Conservation (phyloP, 164 flowering plant genomes). For the Malania oleifera region DNA sequence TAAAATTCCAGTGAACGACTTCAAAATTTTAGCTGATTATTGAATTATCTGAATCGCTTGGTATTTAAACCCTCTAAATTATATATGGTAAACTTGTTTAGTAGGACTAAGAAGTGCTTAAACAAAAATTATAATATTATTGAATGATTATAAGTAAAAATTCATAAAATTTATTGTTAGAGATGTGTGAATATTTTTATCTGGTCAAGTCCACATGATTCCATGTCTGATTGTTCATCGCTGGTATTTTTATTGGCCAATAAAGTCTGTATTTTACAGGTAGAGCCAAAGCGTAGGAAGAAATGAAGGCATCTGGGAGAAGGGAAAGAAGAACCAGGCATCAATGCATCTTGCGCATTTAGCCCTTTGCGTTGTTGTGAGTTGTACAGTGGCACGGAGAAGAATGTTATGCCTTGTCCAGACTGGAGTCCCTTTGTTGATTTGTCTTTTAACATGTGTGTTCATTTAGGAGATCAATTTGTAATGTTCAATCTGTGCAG, state of each 20-base stretch:
- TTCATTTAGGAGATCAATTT: not conserved
- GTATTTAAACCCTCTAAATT: too few relatives aligned
- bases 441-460: constrained; percentile 4
- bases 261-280: constrained; percentile 22
- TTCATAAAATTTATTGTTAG: too few relatives aligned
- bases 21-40: too few relatives aligned
- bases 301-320: constrained; percentile 22
- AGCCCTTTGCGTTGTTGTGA: constrained; percentile 3
- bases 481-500: not conserved
- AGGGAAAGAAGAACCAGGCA: not conserved
- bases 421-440: not conserved
- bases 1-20: too few relatives aligned
- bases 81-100: too few relatives aligned
- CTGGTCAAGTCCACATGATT: too few relatives aligned
- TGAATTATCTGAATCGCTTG: too few relatives aligned
- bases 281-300: constrained; percentile 52
- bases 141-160: too few relatives aligned
- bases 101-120: too few relatives aligned
- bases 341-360: constrained; percentile 4
- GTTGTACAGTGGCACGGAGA: constrained; percentile 20
- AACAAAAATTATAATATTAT: too few relatives aligned
- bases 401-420: constrained; percentile 3
- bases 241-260: not conserved
- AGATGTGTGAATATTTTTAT: too few relatives aligned
- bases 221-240: too few relatives aligned